Conservation (phyloP, 257 asterid species). For the Lycium barbarum region DNA sequence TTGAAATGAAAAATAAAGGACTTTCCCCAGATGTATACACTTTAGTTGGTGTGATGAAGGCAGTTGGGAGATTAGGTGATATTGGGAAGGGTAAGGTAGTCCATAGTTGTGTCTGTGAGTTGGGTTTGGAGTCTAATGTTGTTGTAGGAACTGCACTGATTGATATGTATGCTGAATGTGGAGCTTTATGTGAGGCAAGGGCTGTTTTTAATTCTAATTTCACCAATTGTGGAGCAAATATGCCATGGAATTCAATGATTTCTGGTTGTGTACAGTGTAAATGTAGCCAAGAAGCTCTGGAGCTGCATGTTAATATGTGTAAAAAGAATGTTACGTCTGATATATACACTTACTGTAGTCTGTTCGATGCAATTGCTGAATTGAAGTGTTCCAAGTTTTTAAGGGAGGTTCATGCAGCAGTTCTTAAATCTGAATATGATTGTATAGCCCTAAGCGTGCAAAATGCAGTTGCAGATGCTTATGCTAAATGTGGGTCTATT, state of each 20-base stretch:
- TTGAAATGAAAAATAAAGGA: constrained; percentile 53
- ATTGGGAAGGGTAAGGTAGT: constrained; percentile 48
- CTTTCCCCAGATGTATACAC: constrained; percentile 50
- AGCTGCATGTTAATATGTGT: constrained; percentile 48
- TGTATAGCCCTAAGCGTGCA: constrained; percentile 38
- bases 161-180: constrained; percentile 60
- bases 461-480: constrained; percentile 63
- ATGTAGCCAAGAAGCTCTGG: constrained; percentile 47
- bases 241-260: constrained; percentile 69
- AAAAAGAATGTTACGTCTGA: constrained; percentile 44
- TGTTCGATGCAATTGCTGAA: constrained; percentile 52
- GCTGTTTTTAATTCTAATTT: constrained; percentile 45
- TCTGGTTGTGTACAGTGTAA: constrained; percentile 45
- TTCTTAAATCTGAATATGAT: constrained; percentile 49
- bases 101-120: constrained; percentile 46
- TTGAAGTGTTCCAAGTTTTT: constrained; percentile 44
- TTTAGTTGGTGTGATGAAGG: constrained; percentile 53
- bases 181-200: constrained; percentile 49
- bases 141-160: constrained; percentile 59
- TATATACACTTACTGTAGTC: constrained; percentile 58
- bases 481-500: constrained; percentile 57
- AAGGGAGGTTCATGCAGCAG: constrained; percentile 56
- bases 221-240: constrained; percentile 43
- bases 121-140: constrained; percentile 47
- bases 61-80: constrained; percentile 56